phyloP scores from a whole-genome alignment of 371 early-diverging fungal genomes.

The Mortierella sp. region DNA sequence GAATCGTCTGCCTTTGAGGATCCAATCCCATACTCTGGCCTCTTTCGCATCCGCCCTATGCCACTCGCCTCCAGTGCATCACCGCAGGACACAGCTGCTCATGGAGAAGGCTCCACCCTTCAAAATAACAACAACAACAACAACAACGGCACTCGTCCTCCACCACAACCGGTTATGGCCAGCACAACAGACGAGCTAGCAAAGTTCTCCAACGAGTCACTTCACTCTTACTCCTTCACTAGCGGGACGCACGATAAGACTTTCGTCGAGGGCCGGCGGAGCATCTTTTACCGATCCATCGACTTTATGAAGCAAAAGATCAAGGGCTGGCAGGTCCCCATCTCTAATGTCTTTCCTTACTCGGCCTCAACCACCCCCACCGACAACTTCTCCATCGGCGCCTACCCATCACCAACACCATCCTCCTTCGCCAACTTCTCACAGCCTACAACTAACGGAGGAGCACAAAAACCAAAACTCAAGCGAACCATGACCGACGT shows the following conservation, averaged over 20 bases:
- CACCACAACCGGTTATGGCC: constrained; percentile 26
- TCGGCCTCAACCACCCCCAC: constrained; percentile 53
- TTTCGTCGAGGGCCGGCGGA: constrained; percentile 60
- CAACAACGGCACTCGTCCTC: neutral
- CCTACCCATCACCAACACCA: constrained; percentile 50
- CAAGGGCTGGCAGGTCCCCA: constrained; percentile 62
- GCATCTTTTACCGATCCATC: constrained; percentile 64
- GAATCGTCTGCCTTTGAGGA: constrained; percentile 45
- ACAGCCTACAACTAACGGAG: constrained; percentile 26
- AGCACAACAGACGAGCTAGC: constrained; percentile 55
- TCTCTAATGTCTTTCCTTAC: constrained; percentile 53
- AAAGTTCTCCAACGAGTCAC: constrained; percentile 66
- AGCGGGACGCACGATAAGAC: constrained; percentile 58
- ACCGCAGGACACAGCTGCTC: constrained; percentile 17
- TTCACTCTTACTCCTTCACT: constrained; percentile 71
- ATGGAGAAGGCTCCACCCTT: constrained; percentile 14
- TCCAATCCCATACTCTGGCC: constrained; percentile 54
- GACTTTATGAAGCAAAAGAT: constrained; percentile 71
- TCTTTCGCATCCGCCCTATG: constrained; percentile 58
- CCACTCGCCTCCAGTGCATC: constrained; percentile 38
- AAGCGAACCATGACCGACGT: constrained; percentile 57
- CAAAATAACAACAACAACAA: neutral
- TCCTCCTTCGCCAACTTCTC: constrained; percentile 27
- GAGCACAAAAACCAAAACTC: constrained; percentile 29
- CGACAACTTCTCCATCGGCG: constrained; percentile 61